Percentiles rank a stretch among this genome's conserved stretches.
Evolutionary conservation across 1,284 basidiomycete genomes (phyloP).

Genomic region (Sanghuangporus baumii): DNA sequence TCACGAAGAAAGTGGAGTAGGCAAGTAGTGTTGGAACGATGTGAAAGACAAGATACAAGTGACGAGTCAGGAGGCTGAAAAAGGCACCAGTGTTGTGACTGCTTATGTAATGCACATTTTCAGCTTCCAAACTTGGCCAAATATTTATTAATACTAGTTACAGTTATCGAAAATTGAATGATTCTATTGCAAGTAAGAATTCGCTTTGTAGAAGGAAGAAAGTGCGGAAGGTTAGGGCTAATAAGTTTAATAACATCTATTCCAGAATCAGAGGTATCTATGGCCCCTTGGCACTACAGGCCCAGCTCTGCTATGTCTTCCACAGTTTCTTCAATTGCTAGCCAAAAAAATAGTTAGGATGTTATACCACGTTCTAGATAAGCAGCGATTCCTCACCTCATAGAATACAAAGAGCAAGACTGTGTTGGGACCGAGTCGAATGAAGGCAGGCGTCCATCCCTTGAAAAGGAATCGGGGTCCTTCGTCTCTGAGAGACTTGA

Average conservation of each 20-base stretch:
- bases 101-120: not conserved
- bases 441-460: slow-evolving; percentile 84
- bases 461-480: slow-evolving; percentile 84
- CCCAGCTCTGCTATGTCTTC: not conserved
- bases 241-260: not conserved
- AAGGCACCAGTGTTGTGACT: not conserved
- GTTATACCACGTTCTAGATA: not conserved
- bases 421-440: slow-evolving; percentile 79
- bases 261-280: not conserved
- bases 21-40: not conserved
- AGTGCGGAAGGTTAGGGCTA: too few species aligned
- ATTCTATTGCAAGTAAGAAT: not conserved
- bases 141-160: not conserved
- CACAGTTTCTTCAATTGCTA: slow-evolving; percentile 18
- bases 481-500: slow-evolving; percentile 60
- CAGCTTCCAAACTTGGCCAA: not conserved
- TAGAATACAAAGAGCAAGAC: slow-evolving; percentile 83
- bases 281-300: not conserved
- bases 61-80: not conserved
- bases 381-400: slow-evolving; percentile 44
- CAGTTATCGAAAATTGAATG: not conserved
- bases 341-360: not conserved
- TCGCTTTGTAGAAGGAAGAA: not conserved
- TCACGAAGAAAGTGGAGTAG: not conserved
- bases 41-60: not conserved